Base-by-base conservation (phyloP, 2,329 filamentous ascomycete genomes). In the Ceratocystis destructans region DNA sequence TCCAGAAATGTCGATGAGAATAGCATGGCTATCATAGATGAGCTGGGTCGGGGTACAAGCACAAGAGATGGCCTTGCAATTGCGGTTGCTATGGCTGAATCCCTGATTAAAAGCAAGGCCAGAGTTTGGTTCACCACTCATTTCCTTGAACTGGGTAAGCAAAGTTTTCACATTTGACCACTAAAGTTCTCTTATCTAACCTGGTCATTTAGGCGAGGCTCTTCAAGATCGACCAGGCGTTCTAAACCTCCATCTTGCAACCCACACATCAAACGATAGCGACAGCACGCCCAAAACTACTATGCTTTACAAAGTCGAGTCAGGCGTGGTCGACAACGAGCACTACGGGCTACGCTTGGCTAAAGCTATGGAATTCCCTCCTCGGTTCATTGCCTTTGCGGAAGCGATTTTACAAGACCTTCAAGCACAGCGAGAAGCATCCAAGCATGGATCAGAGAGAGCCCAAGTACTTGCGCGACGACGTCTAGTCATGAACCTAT, bases 71-170 rank as follows among this genome's bases (percentile, higher is more conserved):
- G 94, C 0, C 77, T 97, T 1, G 87, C 90, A 0, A 95, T 99
- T 72, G 90, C 94, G 0, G 80, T 96, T 62, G 89, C 92, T 1
- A 91, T 97, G 72, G 87, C 92, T 0, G 94, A 97, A 77, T 89
- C 89, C 0, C 79, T 99, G 2, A 82, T 96, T 3, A 83, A 91
- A 68, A 94, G 85, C 70, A 82, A 84, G 68, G 87, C 91, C 0
- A 80, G 89, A 0, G 85, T 96, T 0, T 96, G 90, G 86, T 99
- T 99, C 75, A 90, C 88, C 1, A 97, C 94, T 0, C 95, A 99
- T 73, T 99, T 96, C 73, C 80, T 83, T 45, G 89, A 96, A 69
- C 79, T 99, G 1, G 75, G 80, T 82, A 73, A 69, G 77, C 22
- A 41, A 41, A 41, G 37, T 41, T 41, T 15, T 10, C 17, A 62